Evolutionary conservation across 768 basidiomycete genomes (phyloP).

Genomic region (Serendipita vermifera): DNA sequence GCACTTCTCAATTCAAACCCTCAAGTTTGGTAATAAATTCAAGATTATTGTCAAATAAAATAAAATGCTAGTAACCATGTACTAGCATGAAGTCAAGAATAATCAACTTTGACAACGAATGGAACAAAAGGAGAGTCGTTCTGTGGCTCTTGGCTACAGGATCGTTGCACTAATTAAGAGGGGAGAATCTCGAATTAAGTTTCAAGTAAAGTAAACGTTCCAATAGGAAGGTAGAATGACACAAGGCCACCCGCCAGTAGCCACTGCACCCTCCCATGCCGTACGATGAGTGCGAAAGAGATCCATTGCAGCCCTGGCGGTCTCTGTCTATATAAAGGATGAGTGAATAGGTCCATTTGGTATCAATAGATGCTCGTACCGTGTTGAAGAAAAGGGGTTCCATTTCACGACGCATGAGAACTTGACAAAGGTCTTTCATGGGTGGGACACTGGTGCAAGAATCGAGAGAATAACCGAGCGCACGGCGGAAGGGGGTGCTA

Average conservation of each 20-base stretch:
- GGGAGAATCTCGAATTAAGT: no score
- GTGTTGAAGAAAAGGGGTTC: conserved; percentile 4
- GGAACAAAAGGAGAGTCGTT: no score
- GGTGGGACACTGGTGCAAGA: neutral
- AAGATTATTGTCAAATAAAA: no score
- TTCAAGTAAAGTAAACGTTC: neutral
- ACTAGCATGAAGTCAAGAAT: no score
- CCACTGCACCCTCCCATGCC: neutral
- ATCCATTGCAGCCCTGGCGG: neutral
- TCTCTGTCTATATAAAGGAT: conserved; percentile 7
- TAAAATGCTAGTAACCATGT: no score
- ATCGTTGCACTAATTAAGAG: no score
- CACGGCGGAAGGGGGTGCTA: neutral
- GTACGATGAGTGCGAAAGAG: neutral
- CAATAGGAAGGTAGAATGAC: neutral
- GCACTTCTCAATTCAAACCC: no score
- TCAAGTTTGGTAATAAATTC: no score
- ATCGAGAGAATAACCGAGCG: neutral
- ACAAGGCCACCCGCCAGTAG: neutral
- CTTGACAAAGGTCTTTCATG: neutral
- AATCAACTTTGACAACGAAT: no score
- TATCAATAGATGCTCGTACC: no score
- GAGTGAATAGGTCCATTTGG: no score
- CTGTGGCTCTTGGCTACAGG: no score
- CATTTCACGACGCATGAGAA: neutral